A percentile compares a stretch with the other conserved stretches of the same genome.
Conservation (phyloP, 176 grass and related monocot species). For the Avena eriantha region DNA sequence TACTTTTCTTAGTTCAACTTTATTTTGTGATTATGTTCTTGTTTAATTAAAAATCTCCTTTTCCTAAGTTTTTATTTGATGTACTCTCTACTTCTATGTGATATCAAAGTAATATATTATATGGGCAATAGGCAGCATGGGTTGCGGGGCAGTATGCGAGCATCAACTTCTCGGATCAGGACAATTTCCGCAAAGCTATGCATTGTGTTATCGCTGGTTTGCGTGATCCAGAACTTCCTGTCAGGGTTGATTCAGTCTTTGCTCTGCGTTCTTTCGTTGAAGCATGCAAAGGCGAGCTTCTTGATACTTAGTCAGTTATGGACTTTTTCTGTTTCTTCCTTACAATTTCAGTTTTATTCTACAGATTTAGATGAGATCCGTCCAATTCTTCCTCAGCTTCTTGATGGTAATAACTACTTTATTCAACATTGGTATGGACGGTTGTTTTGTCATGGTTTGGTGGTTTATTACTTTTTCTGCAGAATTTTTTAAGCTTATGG, state of each 20-base stretch:
- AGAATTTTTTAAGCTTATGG: slow-evolving; percentile 99
- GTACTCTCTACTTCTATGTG: neutral
- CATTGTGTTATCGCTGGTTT: slow-evolving; percentile 83
- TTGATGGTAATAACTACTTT: slow-evolving; percentile 70
- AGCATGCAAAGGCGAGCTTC: slow-evolving; percentile 79
- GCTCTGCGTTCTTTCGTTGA: slow-evolving; percentile 95
- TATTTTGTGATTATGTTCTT: neutral
- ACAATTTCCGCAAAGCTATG: slow-evolving; percentile 82
- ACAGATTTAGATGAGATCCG: slow-evolving; percentile 92
- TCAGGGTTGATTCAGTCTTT: slow-evolving; percentile 96
- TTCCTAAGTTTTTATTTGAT: neutral
- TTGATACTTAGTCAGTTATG: slow-evolving; percentile 21
- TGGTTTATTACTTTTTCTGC: slow-evolving; percentile 49
- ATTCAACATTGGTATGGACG: slow-evolving; percentile 9
- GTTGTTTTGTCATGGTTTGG: slow-evolving; percentile 31
- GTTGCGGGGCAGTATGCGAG: slow-evolving; percentile 94
- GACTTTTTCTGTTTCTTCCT: neutral
- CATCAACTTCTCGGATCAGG: slow-evolving; percentile 78
- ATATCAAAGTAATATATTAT: slow-evolving; percentile 32
- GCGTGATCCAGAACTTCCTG: slow-evolving; percentile 86
- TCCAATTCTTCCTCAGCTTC: slow-evolving; percentile 88
- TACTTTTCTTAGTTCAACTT: neutral
- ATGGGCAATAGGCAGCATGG: slow-evolving; percentile 78
- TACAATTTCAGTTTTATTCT: slow-evolving; percentile 38
- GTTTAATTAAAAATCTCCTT: slow-evolving; percentile 24